phyloP scores from a whole-genome alignment of 768 basidiomycete genomes.

The Galerina sulciceps region DNA sequence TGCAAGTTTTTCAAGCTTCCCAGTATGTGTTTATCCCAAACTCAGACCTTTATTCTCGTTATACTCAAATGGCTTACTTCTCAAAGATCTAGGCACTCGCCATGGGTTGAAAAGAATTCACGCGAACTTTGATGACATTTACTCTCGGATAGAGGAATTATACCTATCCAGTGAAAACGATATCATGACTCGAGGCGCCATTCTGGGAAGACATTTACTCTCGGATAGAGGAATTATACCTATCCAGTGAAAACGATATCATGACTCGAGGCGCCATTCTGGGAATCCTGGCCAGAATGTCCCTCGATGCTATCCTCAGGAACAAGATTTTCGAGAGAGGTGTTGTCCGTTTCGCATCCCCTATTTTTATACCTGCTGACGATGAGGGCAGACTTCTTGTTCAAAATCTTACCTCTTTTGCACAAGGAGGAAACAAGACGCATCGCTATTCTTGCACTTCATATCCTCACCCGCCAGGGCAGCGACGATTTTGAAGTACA shows the following conservation, averaged over 20 bases:
- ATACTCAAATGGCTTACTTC: no score
- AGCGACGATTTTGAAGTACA: constrained; percentile 50
- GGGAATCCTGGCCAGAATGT: constrained; percentile 69
- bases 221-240: constrained; percentile 54
- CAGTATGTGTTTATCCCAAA: no score
- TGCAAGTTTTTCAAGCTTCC: no score
- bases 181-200: constrained; percentile 55
- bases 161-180: constrained; percentile 47
- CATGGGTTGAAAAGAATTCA: constrained; percentile 69
- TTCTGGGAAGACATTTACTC: constrained; percentile 56
- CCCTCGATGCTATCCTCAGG: constrained; percentile 58
- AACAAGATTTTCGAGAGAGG: constrained; percentile 66
- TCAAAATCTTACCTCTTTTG: constrained; percentile 59
- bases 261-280: constrained; percentile 59
- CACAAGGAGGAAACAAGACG: constrained; percentile 50
- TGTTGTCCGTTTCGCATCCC: constrained; percentile 20
- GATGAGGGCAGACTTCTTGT: constrained; percentile 48
- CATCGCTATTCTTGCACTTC: constrained; percentile 58
- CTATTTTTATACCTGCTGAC: neutral
- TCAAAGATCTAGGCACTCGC: constrained; percentile 54
- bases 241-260: constrained; percentile 43
- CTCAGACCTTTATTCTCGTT: no score
- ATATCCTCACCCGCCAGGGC: constrained; percentile 66
- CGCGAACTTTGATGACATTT: constrained; percentile 57
- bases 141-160: constrained; percentile 50